Evolutionary conservation across 352 stramenopile species (phyloP), one percentile per base, ranked within the genome.

Genomic region (Phytophthora cactorum): DNA sequence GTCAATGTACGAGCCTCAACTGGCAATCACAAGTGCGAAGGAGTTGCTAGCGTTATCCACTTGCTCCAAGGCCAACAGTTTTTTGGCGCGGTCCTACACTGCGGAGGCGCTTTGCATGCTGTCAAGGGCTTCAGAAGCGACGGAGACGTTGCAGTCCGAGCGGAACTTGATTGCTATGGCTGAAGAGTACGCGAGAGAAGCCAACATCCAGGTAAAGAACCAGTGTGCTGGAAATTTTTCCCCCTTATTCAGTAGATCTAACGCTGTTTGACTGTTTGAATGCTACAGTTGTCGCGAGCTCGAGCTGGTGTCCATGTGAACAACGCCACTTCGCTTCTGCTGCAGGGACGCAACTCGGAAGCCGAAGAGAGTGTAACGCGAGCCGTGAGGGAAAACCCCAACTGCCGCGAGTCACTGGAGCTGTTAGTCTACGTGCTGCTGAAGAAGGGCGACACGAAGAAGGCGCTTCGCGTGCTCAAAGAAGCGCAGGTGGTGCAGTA

Each of bases 91-190:
- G 29, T 93, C 90, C 39, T 97, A 97, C 70, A 82, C 84, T n/a
- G 91, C 92, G 0, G 92, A 97, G 71, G 92, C 92, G 11, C 63
- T 97, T 66, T 95, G 86, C 59, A 91, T 97, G 79, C 75, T 97
- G 17, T 96, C 89, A 39, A 81, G 89, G 47, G 89, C 92, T 5
- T 67, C 77, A 22, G 89, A 97, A 69, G 92, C 90, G 14, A 91
- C 86, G 1, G 71, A 90, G 49, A 66, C 76, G 32, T 72, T 96
- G 29, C 88, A 96, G 65, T 81, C 81, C 15, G 83, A 92, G 53
- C 81, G 78, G 39, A 80, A 94, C 31, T 70, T 96, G 55, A 82
- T 95, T 70, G 70, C 74, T 5, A 80, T 91, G 72, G 86, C 88
- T 1, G 88, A 95, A 45, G 80, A 90, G 17, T 96, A 96, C 58